phyloP scores from a whole-genome alignment of 1,284 basidiomycete species.

The Anthracocystis walkeri region DNA sequence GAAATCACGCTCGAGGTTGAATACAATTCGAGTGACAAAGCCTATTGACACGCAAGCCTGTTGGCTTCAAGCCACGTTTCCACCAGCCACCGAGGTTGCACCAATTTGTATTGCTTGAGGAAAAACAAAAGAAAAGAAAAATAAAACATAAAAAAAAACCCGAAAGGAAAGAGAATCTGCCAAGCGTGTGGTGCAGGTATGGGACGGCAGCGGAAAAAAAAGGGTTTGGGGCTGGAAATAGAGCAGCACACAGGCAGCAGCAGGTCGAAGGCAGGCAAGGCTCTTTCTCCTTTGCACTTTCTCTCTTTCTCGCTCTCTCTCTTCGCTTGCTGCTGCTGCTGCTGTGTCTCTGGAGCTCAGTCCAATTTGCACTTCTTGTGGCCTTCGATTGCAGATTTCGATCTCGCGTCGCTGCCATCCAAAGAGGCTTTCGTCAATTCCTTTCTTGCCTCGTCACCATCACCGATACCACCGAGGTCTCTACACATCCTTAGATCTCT shows the following conservation, averaged over 20 bases:
- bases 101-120: conserved; percentile 11
- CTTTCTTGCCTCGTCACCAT: conserved; percentile 6
- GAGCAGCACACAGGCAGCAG: neutral
- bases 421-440: neutral
- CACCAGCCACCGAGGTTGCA: conserved; percentile 3
- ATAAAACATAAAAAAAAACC: neutral
- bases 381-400: neutral
- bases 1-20: neutral
- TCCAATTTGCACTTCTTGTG: neutral
- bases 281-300: neutral
- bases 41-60: conserved; percentile 8
- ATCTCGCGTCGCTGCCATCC: conserved; percentile 6
- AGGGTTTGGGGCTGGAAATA: neutral
- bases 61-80: conserved; percentile 3
- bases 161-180: neutral
- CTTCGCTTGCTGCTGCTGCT: neutral
- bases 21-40: conserved; percentile 14
- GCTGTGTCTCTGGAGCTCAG: conserved; percentile 6
- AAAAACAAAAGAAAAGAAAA: no score
- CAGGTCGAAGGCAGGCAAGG: neutral
- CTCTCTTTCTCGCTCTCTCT: neutral
- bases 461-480: neutral
- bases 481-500: neutral
- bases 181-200: neutral
- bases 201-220: neutral